These are phyloP conservation scores for Osmanthus fragrans DNA, from an alignment of 257 asterid species.

Conservation along the genomic window DNA sequence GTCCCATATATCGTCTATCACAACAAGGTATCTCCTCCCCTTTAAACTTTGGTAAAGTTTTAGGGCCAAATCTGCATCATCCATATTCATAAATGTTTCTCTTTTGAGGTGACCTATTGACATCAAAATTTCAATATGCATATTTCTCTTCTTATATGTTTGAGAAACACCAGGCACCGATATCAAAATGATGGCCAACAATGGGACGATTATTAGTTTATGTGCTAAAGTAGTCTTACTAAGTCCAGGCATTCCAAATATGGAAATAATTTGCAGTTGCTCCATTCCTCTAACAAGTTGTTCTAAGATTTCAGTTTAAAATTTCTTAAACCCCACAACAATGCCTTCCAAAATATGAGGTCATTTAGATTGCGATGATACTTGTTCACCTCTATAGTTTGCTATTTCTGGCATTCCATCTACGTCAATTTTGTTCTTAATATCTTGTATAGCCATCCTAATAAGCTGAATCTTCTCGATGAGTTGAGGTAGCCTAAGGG, in stretches of 20 bases:
- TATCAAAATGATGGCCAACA: neutral
- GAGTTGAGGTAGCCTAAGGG: neutral
- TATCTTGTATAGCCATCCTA: neutral
- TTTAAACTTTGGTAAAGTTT: neutral
- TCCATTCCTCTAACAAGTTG: neutral
- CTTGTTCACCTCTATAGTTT: neutral
- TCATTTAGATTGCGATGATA: neutral
- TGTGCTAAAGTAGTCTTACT: conserved; percentile 22
- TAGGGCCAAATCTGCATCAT: neutral
- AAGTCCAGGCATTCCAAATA: conserved; percentile 27
- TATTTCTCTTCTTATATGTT: neutral
- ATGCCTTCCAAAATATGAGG: neutral
- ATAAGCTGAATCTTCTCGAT: neutral
- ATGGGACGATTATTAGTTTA: neutral
- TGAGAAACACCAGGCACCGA: conserved; percentile 18
- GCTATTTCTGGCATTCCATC: neutral
- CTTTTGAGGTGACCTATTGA: neutral
- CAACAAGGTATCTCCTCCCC: conserved; percentile 5
- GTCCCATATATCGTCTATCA: conserved; percentile 28
- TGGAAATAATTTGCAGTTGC: conserved; percentile 15
- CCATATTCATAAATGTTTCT: neutral
- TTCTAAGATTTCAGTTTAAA: neutral
- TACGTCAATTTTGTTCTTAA: too few species aligned
- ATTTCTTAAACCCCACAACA: conserved; percentile 10
- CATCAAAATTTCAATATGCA: neutral